Percentiles rank a stretch among this genome's conserved stretches.
phyloP scores from a whole-genome alignment of 2,329 filamentous ascomycete species.

The Colletotrichum agaves region DNA sequence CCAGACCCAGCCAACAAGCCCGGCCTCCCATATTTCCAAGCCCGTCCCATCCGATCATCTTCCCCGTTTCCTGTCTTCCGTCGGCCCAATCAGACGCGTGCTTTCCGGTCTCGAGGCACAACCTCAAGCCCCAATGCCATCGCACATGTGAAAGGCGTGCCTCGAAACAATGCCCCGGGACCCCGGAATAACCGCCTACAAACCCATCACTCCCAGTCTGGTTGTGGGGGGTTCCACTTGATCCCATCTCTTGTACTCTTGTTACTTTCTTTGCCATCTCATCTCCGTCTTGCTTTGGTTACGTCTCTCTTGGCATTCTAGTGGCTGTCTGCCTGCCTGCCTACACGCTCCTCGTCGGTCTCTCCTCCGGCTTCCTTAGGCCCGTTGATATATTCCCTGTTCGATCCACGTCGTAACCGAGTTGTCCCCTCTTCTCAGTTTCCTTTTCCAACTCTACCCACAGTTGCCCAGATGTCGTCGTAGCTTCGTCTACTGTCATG shows the following conservation, averaged over 20 bases:
- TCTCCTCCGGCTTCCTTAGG: slow-evolving; percentile 29
- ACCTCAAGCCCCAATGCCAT: slow-evolving; percentile 12
- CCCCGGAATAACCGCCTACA: slow-evolving; percentile 16
- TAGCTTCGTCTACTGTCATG: slow-evolving; percentile 67
- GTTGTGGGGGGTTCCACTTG: slow-evolving; percentile 36
- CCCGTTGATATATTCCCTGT: slow-evolving; percentile 36
- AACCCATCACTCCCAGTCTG: slow-evolving; percentile 31
- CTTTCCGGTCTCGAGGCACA: slow-evolving; percentile 16
- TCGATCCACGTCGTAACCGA: slow-evolving; percentile 7
- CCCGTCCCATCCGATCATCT: not conserved
- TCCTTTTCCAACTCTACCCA: not conserved
- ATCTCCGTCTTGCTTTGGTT: slow-evolving; percentile 11
- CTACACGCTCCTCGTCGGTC: slow-evolving; percentile 13
- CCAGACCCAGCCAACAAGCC: slow-evolving; percentile 10
- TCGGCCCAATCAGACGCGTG: slow-evolving; percentile 33
- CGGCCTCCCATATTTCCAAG: not conserved
- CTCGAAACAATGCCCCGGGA: slow-evolving; percentile 23
- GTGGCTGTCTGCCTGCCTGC: slow-evolving; percentile 8
- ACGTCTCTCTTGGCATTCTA: slow-evolving; percentile 14
- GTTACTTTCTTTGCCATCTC: slow-evolving; percentile 28
- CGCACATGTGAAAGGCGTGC: slow-evolving; percentile 33
- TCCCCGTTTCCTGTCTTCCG: slow-evolving; percentile 20
- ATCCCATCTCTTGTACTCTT: slow-evolving; percentile 25
- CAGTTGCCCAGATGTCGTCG: slow-evolving; percentile 20
- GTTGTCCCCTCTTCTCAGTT: not conserved